A percentile compares a stretch with the other conserved stretches of the same genome.
Evolutionary conservation across 1,139 yeast species (phyloP).

Genomic region (Blastobotrys indianensis): DNA sequence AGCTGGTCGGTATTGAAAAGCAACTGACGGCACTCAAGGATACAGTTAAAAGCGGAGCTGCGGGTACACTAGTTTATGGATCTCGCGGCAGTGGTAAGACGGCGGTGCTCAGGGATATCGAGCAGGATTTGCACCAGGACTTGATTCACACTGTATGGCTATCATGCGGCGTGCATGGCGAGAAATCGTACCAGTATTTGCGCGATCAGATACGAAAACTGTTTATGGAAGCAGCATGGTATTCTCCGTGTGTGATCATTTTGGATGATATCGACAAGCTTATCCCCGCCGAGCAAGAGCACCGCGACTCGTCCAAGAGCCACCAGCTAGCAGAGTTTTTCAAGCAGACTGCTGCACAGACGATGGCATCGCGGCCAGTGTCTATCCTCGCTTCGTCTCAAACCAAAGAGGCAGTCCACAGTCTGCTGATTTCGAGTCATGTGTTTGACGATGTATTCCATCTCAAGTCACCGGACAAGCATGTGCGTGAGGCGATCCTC

Average conservation of each 20-base stretch:
- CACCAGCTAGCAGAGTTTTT: conserved; percentile 52
- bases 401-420: conserved; percentile 62
- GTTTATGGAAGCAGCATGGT: conserved; percentile 66
- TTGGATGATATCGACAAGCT: conserved; percentile 79
- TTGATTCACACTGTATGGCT: conserved; percentile 44
- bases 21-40: conserved; percentile 41
- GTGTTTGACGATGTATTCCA: conserved; percentile 58
- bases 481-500: conserved; percentile 50
- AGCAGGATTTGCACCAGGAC: conserved; percentile 35
- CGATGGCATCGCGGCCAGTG: conserved; percentile 42
- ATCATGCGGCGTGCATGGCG: conserved; percentile 50
- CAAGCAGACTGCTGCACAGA: conserved; percentile 36
- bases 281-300: conserved; percentile 67
- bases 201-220: conserved; percentile 46
- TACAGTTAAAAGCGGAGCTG: conserved; percentile 43
- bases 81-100: conserved; percentile 80
- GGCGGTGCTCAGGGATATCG: conserved; percentile 43
- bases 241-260: conserved; percentile 66
- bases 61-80: conserved; percentile 64
- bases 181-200: conserved; percentile 51
- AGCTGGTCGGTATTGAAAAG: conserved; percentile 55
- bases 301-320: conserved; percentile 55
- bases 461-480: conserved; percentile 65
- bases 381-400: conserved; percentile 53
- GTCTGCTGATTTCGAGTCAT: conserved; percentile 59